phyloP scores from a whole-genome alignment of 495 filamentous ascomycete species.

The Hypoxylon lienhwacheense region DNA sequence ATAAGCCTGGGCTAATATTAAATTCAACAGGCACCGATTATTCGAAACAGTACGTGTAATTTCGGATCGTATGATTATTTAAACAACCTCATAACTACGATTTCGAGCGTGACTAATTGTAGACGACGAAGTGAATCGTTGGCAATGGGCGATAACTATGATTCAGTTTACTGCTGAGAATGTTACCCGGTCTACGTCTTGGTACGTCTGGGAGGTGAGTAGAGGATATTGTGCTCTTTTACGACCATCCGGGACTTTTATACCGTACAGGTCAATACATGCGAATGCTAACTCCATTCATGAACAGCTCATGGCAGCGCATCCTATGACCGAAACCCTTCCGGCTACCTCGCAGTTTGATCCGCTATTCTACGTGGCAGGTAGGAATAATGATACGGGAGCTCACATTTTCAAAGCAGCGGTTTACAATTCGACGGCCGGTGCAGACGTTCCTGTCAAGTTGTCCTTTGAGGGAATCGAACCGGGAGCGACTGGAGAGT shows the following conservation, averaged over 20 bases:
- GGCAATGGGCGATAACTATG: conserved; percentile 50
- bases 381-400: conserved; percentile 38
- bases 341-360: conserved; percentile 49
- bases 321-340: conserved; percentile 59
- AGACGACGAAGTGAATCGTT: conserved; percentile 38
- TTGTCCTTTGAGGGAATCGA: conserved; percentile 58
- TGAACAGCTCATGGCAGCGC: conserved; percentile 53
- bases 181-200: conserved; percentile 50
- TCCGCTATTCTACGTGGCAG: conserved; percentile 64
- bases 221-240: conserved; percentile 29
- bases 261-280: background rate
- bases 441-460: conserved; percentile 48
- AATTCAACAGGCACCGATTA: conserved; percentile 37
- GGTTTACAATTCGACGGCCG: conserved; percentile 63
- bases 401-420: conserved; percentile 61
- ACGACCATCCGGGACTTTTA: background rate
- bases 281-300: conserved; percentile 37
- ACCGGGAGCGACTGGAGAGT: conserved; percentile 48
- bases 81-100: background rate
- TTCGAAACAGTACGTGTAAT: conserved; percentile 38
- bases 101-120: background rate
- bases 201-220: conserved; percentile 49
- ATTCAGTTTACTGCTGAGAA: conserved; percentile 58
- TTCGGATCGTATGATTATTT: no score
- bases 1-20: background rate